Evolutionary conservation across 306 rosid species (phyloP).

Genomic region (Lathyrus tuberosus): DNA sequence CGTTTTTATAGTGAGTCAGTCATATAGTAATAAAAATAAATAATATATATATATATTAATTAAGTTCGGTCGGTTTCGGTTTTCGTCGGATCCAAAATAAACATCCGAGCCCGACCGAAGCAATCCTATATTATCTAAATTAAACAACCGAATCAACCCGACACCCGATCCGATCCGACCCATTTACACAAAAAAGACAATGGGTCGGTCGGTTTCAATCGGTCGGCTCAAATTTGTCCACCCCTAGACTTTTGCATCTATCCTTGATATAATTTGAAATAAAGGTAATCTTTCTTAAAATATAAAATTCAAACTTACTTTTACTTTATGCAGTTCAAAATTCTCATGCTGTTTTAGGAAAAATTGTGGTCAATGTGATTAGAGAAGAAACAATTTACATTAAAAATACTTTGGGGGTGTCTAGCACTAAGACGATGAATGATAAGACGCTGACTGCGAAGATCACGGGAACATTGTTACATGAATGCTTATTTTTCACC

Average conservation of each 20-base stretch:
- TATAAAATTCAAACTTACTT: background rate
- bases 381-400: background rate
- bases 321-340: background rate
- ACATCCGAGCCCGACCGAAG: no score
- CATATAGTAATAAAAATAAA: no score
- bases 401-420: background rate
- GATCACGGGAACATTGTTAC: slow-evolving; percentile 41
- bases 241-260: background rate
- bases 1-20: no score
- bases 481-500: background rate
- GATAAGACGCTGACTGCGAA: slow-evolving; percentile 13
- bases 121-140: no score
- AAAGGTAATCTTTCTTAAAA: background rate
- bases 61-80: no score
- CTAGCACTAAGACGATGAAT: background rate
- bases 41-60: no score
- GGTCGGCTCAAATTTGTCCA: no score
- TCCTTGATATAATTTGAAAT: background rate
- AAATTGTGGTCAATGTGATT: background rate
- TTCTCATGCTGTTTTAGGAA: background rate
- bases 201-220: no score
- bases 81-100: no score
- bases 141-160: no score
- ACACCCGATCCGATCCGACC: no score
- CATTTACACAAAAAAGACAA: no score